These are phyloP conservation scores for Teunomyces cretensis DNA, from an alignment of 805 yeast genomes.

Conservation along the genomic window DNA sequence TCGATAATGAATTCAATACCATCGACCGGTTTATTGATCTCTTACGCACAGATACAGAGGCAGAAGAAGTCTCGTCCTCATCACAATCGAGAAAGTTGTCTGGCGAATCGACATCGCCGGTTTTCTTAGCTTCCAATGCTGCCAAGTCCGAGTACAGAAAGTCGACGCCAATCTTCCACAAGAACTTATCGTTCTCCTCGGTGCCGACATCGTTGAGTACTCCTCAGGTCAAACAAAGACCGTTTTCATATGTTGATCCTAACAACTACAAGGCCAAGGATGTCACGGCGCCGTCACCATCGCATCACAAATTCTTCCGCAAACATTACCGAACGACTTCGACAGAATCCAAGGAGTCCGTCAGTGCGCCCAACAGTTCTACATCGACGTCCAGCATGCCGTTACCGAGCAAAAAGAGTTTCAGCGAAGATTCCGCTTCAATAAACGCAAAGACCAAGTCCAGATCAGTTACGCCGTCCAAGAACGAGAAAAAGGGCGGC, in stretches of 20 bases:
- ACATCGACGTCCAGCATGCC: slow-evolving; percentile 17
- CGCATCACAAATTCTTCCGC: slow-evolving; percentile 51
- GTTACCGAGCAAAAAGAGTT: background rate
- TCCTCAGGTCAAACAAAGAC: slow-evolving; percentile 26
- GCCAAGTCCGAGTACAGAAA: slow-evolving; percentile 31
- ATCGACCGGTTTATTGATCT: slow-evolving; percentile 54
- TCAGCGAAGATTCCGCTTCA: background rate
- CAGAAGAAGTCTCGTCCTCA: slow-evolving; percentile 7
- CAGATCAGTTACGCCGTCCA: background rate
- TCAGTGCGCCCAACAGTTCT: slow-evolving; percentile 15
- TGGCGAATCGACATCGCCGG: slow-evolving; percentile 16
- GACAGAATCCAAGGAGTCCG: slow-evolving; percentile 8
- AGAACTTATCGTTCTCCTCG: slow-evolving; percentile 18
- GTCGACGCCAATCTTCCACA: slow-evolving; percentile 29
- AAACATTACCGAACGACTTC: slow-evolving; percentile 66
- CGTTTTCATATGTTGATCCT: slow-evolving; percentile 40
- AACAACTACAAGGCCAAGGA: slow-evolving; percentile 19
- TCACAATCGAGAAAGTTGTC: slow-evolving; percentile 18
- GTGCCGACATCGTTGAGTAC: slow-evolving; percentile 16
- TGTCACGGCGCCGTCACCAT: slow-evolving; percentile 15
- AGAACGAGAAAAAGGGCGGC: slow-evolving; percentile 26
- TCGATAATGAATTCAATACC: slow-evolving; percentile 51
- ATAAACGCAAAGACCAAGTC: background rate
- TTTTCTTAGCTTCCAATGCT: slow-evolving; percentile 4
- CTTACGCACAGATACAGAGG: slow-evolving; percentile 30